phyloP scores from a whole-genome alignment of 225 moss, liverwort and hornwort genomes.

The Rhytidiadelphus loreus region DNA sequence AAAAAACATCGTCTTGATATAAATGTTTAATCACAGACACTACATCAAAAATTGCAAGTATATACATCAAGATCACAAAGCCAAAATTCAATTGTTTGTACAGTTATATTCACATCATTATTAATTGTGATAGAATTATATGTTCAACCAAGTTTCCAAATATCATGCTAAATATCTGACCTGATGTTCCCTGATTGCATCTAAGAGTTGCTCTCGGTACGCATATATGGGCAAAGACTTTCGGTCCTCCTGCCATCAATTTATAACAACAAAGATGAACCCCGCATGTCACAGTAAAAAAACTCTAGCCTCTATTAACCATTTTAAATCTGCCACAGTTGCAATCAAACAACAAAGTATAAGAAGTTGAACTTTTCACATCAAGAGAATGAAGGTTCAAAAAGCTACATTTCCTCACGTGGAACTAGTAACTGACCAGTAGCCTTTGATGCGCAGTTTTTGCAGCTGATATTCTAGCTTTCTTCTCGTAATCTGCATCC shows the following conservation, averaged over 20 bases:
- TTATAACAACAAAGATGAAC: background rate
- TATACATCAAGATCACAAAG: background rate
- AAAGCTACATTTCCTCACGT: background rate
- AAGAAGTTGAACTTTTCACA: background rate
- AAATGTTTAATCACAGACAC: background rate
- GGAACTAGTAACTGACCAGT: conserved; percentile 24
- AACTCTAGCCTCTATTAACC: background rate
- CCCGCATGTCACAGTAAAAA: background rate
- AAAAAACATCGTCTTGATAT: background rate
- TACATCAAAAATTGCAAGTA: background rate
- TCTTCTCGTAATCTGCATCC: conserved; percentile 38
- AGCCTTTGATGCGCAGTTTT: conserved; percentile 42
- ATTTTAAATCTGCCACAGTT: background rate
- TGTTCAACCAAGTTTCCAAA: background rate
- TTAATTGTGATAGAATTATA: background rate
- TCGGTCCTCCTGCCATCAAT: conserved; percentile 50
- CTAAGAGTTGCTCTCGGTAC: conserved; percentile 37
- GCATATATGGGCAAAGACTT: conserved; percentile 48
- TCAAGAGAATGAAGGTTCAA: background rate
- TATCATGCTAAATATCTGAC: background rate
- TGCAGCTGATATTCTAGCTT: conserved; percentile 44
- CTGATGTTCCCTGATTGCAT: conserved; percentile 44
- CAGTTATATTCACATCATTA: background rate
- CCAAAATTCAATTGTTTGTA: background rate
- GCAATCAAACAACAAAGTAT: background rate